Percentiles rank a stretch among this genome's conserved stretches.
Conservation (phyloP, 2,329 filamentous ascomycete genomes). For the Ophiosphaerella narmari region DNA sequence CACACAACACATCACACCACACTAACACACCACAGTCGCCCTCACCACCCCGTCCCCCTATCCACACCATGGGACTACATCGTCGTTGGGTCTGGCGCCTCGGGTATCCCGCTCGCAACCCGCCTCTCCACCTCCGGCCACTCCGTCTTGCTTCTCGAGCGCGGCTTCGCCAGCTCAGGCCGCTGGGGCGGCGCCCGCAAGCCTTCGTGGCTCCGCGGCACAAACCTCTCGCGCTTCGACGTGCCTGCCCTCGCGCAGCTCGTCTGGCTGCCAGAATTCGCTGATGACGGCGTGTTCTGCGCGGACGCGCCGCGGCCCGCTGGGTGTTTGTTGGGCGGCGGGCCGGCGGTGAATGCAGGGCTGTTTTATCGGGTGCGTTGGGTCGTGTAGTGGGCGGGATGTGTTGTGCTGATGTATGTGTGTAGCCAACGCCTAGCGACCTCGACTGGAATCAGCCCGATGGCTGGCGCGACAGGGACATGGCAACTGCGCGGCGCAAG, state of each 20-base stretch:
- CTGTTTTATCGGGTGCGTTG: constrained; percentile 57
- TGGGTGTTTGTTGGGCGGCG: constrained; percentile 68
- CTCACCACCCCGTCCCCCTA: constrained; percentile 11
- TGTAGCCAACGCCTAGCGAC: constrained; percentile 62
- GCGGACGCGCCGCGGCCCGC: constrained; percentile 68
- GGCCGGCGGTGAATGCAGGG: constrained; percentile 67
- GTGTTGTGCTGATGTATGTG: background rate
- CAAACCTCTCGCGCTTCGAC: constrained; percentile 68
- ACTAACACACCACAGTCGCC: no score
- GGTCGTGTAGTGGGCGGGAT: no score
- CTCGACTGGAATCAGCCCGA: constrained; percentile 61
- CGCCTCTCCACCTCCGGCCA: constrained; percentile 64
- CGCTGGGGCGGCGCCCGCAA: constrained; percentile 62
- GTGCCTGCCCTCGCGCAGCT: constrained; percentile 69
- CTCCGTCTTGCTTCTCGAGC: constrained; percentile 60
- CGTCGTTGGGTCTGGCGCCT: constrained; percentile 62
- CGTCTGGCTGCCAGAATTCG: constrained; percentile 63
- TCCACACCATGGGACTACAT: constrained; percentile 62
- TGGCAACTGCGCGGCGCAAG: constrained; percentile 60
- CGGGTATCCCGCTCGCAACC: constrained; percentile 60
- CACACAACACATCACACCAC: no score
- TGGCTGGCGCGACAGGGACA: constrained; percentile 68
- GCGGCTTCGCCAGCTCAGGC: constrained; percentile 58
- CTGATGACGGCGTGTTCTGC: constrained; percentile 57
- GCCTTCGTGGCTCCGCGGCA: constrained; percentile 62